Conservation (phyloP, 345 rosid species). For the Eutrema yunnanense region DNA sequence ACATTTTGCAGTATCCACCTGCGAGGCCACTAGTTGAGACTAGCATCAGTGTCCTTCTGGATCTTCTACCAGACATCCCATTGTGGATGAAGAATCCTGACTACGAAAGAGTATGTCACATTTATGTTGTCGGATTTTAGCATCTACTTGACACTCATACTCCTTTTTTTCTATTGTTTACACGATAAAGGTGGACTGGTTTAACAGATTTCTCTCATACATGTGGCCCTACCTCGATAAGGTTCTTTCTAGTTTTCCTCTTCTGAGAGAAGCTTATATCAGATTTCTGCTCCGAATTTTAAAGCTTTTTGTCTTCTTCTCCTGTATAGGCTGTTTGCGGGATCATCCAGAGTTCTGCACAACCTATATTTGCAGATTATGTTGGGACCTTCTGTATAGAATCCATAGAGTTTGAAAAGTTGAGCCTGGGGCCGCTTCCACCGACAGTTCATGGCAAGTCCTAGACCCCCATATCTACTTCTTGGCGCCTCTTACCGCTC, state of each 20-base stretch:
- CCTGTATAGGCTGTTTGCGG: conserved; percentile 50
- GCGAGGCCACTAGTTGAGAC: conserved; percentile 44
- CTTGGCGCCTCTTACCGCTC: not conserved
- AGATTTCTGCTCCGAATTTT: not conserved
- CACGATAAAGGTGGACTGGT: conserved; percentile 58
- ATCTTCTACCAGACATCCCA: conserved; percentile 63
- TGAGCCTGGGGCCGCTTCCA: conserved; percentile 66
- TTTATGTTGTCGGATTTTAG: not conserved
- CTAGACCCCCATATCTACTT: not conserved
- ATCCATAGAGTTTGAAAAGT: conserved; percentile 44
- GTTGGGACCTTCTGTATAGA: conserved; percentile 43
- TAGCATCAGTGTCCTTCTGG: conserved; percentile 36
- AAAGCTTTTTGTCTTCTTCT: conserved; percentile 3
- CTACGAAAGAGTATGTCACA: conserved; percentile 50
- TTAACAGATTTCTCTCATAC: conserved; percentile 53
- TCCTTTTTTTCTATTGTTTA: not conserved
- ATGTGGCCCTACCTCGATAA: conserved; percentile 81
- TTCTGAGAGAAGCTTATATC: not conserved
- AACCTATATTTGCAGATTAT: conserved; percentile 59
- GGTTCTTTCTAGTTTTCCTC: conserved; percentile 29
- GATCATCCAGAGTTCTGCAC: conserved; percentile 37
- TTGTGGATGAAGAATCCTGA: conserved; percentile 77
- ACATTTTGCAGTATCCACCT: conserved; percentile 47
- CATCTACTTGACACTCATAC: not conserved
- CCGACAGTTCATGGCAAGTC: conserved; percentile 54